phyloP scores from a whole-genome alignment of 2,329 filamentous ascomycete species.

The Monosporascus cannonballus region DNA sequence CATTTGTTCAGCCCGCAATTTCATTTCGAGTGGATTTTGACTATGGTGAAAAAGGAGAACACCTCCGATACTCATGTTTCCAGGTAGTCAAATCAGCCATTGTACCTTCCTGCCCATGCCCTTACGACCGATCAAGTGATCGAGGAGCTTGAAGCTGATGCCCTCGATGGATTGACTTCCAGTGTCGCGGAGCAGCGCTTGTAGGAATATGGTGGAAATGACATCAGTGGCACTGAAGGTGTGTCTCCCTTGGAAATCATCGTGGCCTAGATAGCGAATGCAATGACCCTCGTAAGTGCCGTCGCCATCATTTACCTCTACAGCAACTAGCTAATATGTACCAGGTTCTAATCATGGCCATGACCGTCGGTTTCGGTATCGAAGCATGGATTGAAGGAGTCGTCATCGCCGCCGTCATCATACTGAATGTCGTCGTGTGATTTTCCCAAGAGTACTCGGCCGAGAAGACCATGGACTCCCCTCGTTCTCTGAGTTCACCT shows the following conservation, averaged over 20 bases:
- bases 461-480: constrained; percentile 50
- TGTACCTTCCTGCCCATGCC: constrained; percentile 52
- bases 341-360: constrained; percentile 43
- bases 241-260: constrained; percentile 54
- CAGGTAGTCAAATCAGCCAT: constrained; percentile 24
- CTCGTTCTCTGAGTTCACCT: constrained; percentile 43
- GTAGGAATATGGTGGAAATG: constrained; percentile 51
- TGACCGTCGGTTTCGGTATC: constrained; percentile 47
- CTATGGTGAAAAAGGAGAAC: neutral
- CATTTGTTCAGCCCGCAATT: too few relatives aligned
- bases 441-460: constrained; percentile 50
- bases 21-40: too few relatives aligned
- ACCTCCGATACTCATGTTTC: constrained; percentile 3
- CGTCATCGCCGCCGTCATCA: constrained; percentile 45
- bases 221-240: constrained; percentile 49
- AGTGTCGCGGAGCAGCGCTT: constrained; percentile 45
- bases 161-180: constrained; percentile 48
- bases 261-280: constrained; percentile 56
- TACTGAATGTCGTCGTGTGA: constrained; percentile 46
- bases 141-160: constrained; percentile 44
- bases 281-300: constrained; percentile 52
- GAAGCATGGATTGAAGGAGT: constrained; percentile 49
- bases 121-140: constrained; percentile 41
- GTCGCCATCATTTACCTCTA: neutral
- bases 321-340: neutral